A percentile compares a stretch with the other conserved stretches of the same genome.
Conservation (phyloP, 78 protist species). For the Paulinella micropora region DNA sequence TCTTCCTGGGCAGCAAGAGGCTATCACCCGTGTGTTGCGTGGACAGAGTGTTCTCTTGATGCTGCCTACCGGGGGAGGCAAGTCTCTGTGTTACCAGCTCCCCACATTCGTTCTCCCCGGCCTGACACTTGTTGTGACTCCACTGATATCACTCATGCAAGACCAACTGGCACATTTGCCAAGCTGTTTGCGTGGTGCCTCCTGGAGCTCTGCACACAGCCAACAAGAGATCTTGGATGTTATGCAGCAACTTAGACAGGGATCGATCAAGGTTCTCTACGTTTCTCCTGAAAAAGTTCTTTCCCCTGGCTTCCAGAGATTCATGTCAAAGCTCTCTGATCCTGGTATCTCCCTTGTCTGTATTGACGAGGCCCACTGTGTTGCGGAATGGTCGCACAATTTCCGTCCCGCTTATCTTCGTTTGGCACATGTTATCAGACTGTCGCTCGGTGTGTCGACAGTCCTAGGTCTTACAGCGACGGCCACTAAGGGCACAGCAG, state of each 20-base stretch:
- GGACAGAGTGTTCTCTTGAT: too few species aligned
- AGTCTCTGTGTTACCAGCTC: conserved; percentile 73
- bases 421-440: background rate
- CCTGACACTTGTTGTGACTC: conserved; percentile 75
- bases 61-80: conserved; percentile 99
- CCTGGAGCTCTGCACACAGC: background rate
- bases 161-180: conserved; percentile 70
- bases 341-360: background rate
- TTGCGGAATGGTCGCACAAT: conserved; percentile 72
- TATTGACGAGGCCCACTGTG: conserved; percentile 54
- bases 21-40: too few species aligned
- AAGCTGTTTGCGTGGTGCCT: background rate
- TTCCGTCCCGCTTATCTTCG: conserved; percentile 46
- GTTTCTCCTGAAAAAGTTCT: conserved; percentile 6
- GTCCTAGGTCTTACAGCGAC: conserved; percentile 61
- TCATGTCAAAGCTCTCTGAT: background rate
- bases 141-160: conserved; percentile 87
- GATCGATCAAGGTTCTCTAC: background rate
- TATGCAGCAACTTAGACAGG: background rate
- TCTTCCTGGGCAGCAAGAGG: too few species aligned
- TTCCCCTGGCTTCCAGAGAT: background rate
- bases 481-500: conserved; percentile 27
- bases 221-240: background rate
- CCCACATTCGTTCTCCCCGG: conserved; percentile 5
- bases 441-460: background rate